phyloP scores from a whole-genome alignment of 2,329 filamentous ascomycete genomes.

The Blumeriella jaapii region DNA sequence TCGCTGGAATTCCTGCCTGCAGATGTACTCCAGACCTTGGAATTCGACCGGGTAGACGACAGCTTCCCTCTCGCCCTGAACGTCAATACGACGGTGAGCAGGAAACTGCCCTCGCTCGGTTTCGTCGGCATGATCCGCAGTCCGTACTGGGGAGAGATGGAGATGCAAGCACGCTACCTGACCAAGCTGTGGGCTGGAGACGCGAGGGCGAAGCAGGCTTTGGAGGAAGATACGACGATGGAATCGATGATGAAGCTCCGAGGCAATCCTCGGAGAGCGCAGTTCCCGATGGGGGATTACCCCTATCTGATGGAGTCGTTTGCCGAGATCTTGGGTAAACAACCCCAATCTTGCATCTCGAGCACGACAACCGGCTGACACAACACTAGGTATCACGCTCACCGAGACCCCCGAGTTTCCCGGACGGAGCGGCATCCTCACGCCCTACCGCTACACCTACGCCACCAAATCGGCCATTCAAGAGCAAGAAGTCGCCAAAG shows the following conservation, averaged over 20 bases:
- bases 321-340: constrained; percentile 40
- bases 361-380: too few species aligned
- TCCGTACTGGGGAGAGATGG: constrained; percentile 78
- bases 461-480: constrained; percentile 31
- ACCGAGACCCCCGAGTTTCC: constrained; percentile 24
- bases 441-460: constrained; percentile 35
- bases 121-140: constrained; percentile 79
- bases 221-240: constrained; percentile 17
- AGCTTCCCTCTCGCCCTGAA: constrained; percentile 54
- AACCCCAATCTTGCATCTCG: too few species aligned
- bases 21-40: constrained; percentile 42
- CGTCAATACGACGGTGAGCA: constrained; percentile 53
- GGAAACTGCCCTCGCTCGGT: constrained; percentile 50
- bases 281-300: constrained; percentile 81
- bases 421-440: constrained; percentile 32
- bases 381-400: constrained; percentile 29
- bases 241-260: constrained; percentile 21
- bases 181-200: constrained; percentile 43
- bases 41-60: constrained; percentile 37
- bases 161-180: constrained; percentile 69
- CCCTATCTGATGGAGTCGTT: constrained; percentile 64
- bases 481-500: constrained; percentile 34
- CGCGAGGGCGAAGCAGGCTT: constrained; percentile 17
- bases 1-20: constrained; percentile 54
- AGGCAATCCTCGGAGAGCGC: constrained; percentile 35